These are phyloP conservation scores for Oryza nivara DNA, from an alignment of 176 grass and related monocot genomes.

Conservation along the genomic window DNA sequence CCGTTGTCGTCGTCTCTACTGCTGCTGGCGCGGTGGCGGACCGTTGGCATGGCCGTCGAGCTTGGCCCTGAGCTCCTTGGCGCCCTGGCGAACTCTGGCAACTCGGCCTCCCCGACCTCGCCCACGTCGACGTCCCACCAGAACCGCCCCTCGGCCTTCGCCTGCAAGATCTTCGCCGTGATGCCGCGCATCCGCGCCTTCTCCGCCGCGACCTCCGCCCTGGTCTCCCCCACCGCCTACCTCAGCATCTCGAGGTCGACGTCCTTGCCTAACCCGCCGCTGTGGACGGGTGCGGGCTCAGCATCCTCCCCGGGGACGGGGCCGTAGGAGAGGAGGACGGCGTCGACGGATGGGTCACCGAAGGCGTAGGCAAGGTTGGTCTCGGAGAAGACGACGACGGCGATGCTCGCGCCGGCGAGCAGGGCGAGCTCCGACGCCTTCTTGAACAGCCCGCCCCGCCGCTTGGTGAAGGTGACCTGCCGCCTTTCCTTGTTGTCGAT, in stretches of 20 bases:
- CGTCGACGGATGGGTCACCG: not conserved
- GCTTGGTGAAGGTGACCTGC: no score
- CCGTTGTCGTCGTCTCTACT: not conserved
- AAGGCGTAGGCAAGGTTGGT: not conserved
- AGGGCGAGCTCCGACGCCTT: no score
- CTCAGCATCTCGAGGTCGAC: not conserved
- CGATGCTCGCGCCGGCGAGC: not conserved
- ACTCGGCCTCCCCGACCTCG: constrained; percentile 33
- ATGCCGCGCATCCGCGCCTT: no score
- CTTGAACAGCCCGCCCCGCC: no score
- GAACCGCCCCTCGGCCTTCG: not conserved
- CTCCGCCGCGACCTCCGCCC: not conserved
- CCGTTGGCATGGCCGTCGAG: not conserved
- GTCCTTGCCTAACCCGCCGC: no score
- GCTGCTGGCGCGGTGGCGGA: not conserved
- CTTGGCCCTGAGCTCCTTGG: constrained; percentile 9
- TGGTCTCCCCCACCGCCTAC: not conserved
- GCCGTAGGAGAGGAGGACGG: not conserved
- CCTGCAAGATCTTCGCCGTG: not conserved
- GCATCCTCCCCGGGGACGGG: not conserved
- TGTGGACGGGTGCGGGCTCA: no score
- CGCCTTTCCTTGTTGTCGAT: no score
- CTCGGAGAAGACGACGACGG: not conserved
- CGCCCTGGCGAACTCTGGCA: constrained; percentile 38
- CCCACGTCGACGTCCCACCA: constrained; percentile 47